phyloP scores from a whole-genome alignment of 495 filamentous ascomycete species.

The Astrothelium macrocarpum region DNA sequence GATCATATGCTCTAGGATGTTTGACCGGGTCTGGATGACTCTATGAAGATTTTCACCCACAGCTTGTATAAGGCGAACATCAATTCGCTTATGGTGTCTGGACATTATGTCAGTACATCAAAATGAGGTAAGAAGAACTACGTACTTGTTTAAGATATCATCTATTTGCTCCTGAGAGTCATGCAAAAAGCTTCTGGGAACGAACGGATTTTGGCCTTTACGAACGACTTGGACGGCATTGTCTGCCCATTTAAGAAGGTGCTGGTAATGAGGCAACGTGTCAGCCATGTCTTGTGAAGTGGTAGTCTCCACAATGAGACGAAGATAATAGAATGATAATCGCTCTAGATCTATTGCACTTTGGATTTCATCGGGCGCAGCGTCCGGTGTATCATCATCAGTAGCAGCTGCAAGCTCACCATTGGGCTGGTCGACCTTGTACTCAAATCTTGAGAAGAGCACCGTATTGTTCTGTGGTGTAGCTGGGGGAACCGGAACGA shows the following conservation, averaged over 20 bases:
- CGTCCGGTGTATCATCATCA: background rate
- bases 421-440: background rate
- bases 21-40: background rate
- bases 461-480: background rate
- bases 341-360: background rate
- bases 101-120: background rate
- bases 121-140: background rate
- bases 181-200: background rate
- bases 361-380: background rate
- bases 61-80: background rate
- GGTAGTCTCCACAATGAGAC: background rate
- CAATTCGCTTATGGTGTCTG: background rate
- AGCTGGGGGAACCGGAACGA: background rate
- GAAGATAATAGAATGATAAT: background rate
- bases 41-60: constrained; percentile 10
- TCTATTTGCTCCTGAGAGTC: background rate
- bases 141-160: background rate
- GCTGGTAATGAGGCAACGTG: background rate
- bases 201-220: background rate
- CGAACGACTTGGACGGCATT: background rate
- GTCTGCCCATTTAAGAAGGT: background rate
- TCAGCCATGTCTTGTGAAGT: background rate
- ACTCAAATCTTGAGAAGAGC: background rate
- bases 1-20: constrained; percentile 10
- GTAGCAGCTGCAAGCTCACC: background rate